phyloP scores from a whole-genome alignment of 805 yeast genomes.

The Yueomyces sinensis region DNA sequence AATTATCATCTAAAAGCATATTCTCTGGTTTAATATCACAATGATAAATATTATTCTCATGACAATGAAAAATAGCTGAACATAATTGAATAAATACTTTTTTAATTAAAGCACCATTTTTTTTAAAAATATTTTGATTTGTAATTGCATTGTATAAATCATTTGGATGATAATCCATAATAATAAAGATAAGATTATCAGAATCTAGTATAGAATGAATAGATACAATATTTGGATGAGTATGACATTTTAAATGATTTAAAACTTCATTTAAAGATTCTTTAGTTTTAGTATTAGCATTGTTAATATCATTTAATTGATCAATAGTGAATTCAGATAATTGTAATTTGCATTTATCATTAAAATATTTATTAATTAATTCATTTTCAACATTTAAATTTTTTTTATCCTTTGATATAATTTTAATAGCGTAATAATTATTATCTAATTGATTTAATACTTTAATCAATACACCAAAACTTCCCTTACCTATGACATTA shows the following conservation, averaged over 20 bases:
- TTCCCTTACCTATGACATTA: constrained; percentile 51
- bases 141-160: constrained; percentile 82
- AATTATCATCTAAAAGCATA: constrained; percentile 44
- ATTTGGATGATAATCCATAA: constrained; percentile 80
- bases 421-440: constrained; percentile 55
- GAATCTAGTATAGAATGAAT: constrained; percentile 62
- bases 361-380: constrained; percentile 15
- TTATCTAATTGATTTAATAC: constrained; percentile 43
- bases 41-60: constrained; percentile 72
- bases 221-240: constrained; percentile 65
- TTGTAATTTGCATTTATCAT: constrained; percentile 13
- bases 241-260: constrained; percentile 60
- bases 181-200: constrained; percentile 44
- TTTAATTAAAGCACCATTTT: constrained; percentile 36
- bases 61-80: constrained; percentile 74
- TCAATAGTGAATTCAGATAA: too few species aligned
- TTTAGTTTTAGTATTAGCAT: constrained; percentile 21
- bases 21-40: constrained; percentile 96
- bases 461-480: constrained; percentile 69
- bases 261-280: constrained; percentile 40
- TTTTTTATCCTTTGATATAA: constrained; percentile 35
- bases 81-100: constrained; percentile 62
- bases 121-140: constrained; percentile 46
- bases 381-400: constrained; percentile 14
- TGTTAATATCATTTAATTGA: constrained; percentile 10